phyloP scores from a whole-genome alignment of 176 grass and related monocot species.

The Bromus sterilis region DNA sequence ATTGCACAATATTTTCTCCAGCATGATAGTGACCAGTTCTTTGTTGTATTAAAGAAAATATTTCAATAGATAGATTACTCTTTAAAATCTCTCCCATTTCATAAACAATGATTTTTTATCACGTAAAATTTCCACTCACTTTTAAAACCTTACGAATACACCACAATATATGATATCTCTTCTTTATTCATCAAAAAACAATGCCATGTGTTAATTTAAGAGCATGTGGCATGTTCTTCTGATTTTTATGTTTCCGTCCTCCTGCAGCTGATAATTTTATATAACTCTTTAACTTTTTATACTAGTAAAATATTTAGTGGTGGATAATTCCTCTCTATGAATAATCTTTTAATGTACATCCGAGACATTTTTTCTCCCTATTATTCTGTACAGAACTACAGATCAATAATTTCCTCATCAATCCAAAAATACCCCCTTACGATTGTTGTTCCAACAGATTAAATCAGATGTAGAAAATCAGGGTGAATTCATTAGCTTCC shows the following conservation, averaged over 20 bases:
- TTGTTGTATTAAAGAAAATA: background rate
- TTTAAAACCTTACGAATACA: background rate
- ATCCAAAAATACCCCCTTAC: background rate
- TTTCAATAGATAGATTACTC: slow-evolving; percentile 12
- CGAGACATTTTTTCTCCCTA: background rate
- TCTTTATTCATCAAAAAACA: background rate
- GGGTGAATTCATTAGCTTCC: slow-evolving; percentile 70
- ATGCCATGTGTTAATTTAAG: slow-evolving; percentile 1
- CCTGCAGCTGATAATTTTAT: background rate
- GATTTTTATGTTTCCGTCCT: background rate
- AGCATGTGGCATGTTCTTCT: background rate
- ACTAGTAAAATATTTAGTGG: background rate
- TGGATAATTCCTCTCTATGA: background rate
- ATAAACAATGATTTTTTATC: background rate
- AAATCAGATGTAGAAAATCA: slow-evolving; percentile 98
- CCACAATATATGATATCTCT: background rate
- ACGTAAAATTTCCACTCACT: background rate
- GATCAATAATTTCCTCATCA: slow-evolving; percentile 2
- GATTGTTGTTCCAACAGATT: slow-evolving; percentile 56
- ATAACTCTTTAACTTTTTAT: background rate
- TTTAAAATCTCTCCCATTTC: background rate
- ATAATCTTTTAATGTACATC: background rate
- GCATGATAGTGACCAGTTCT: background rate
- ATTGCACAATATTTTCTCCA: background rate
- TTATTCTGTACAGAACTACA: slow-evolving; percentile 6